Percentiles rank a stretch among this genome's conserved stretches.
Conservation (phyloP, 2,329 filamentous ascomycete species). For the Aspergillus fijiensis region DNA sequence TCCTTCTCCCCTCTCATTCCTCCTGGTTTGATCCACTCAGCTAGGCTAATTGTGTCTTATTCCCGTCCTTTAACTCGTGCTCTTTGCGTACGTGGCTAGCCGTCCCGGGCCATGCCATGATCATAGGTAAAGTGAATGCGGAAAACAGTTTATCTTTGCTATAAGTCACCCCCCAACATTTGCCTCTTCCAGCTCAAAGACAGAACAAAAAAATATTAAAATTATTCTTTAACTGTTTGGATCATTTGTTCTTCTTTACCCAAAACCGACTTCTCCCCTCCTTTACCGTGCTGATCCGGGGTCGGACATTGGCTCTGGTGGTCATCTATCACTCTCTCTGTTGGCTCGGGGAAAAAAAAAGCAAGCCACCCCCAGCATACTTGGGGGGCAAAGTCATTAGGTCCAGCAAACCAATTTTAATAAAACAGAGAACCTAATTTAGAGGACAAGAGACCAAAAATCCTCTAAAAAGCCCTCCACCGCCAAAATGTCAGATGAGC, state of each 20-base stretch:
- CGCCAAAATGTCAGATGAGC: slow-evolving; percentile 36
- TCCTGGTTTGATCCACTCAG: slow-evolving; percentile 9
- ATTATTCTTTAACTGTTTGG: background rate
- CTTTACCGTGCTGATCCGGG: slow-evolving; percentile 22
- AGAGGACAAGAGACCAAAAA: slow-evolving; percentile 12
- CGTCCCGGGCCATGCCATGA: slow-evolving; percentile 25
- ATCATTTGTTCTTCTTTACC: slow-evolving; percentile 10
- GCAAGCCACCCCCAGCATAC: slow-evolving; percentile 18
- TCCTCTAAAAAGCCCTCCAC: slow-evolving; percentile 18
- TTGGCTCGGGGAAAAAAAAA: slow-evolving; percentile 11
- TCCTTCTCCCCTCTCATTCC: slow-evolving; percentile 4
- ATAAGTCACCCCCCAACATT: slow-evolving; percentile 14
- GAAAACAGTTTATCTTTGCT: slow-evolving; percentile 21
- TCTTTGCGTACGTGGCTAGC: slow-evolving; percentile 27
- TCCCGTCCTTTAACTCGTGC: slow-evolving; percentile 7
- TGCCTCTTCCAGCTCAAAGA: background rate
- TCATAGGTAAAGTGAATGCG: slow-evolving; percentile 13
- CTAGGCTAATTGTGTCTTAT: slow-evolving; percentile 1
- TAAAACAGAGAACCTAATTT: slow-evolving; percentile 14
- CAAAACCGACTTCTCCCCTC: slow-evolving; percentile 13
- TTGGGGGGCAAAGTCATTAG: slow-evolving; percentile 9
- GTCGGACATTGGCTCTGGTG: slow-evolving; percentile 16
- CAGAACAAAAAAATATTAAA: background rate
- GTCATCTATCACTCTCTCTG: slow-evolving; percentile 19
- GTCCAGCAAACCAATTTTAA: slow-evolving; percentile 11